These are phyloP conservation scores for Pythium angustatum DNA, from an alignment of 352 stramenopile genomes.

Conservation along the genomic window DNA sequence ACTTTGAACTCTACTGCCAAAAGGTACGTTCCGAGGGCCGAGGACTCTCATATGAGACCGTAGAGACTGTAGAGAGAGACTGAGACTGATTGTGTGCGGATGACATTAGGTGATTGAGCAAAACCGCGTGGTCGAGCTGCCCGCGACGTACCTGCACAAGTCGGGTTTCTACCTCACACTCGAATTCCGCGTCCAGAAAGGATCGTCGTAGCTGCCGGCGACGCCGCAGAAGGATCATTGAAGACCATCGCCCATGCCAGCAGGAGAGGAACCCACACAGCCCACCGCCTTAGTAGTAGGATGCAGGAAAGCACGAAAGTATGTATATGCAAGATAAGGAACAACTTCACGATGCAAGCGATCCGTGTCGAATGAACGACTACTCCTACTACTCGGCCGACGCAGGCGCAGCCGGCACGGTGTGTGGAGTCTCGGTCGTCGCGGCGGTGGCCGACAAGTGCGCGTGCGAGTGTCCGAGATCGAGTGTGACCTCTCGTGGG, in stretches of 20 bases:
- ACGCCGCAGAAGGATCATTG: background rate
- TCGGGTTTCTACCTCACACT: slow-evolving; percentile 68
- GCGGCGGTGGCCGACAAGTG: background rate
- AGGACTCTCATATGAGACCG: slow-evolving; percentile 1
- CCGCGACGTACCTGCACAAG: slow-evolving; percentile 83
- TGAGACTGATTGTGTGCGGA: background rate
- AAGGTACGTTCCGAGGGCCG: slow-evolving; percentile 42
- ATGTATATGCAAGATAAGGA: background rate
- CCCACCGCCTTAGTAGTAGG: too few relatives aligned
- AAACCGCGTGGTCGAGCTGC: slow-evolving; percentile 66
- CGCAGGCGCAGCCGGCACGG: background rate
- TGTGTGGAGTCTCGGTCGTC: too few relatives aligned
- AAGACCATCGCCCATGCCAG: background rate
- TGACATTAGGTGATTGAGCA: slow-evolving; percentile 58
- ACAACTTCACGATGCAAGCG: too few relatives aligned
- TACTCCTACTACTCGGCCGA: background rate
- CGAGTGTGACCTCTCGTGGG: slow-evolving; percentile 43
- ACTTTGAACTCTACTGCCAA: slow-evolving; percentile 76
- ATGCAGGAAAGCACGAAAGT: background rate
- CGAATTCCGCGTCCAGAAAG: slow-evolving; percentile 65
- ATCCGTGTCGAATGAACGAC: too few relatives aligned
- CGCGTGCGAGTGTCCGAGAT: slow-evolving; percentile 30
- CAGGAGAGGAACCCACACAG: too few relatives aligned
- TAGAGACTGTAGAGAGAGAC: background rate
- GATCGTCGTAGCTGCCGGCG: slow-evolving; percentile 10